phyloP scores from a whole-genome alignment of 345 rosid genomes.

The Sonneratia caseolaris region DNA sequence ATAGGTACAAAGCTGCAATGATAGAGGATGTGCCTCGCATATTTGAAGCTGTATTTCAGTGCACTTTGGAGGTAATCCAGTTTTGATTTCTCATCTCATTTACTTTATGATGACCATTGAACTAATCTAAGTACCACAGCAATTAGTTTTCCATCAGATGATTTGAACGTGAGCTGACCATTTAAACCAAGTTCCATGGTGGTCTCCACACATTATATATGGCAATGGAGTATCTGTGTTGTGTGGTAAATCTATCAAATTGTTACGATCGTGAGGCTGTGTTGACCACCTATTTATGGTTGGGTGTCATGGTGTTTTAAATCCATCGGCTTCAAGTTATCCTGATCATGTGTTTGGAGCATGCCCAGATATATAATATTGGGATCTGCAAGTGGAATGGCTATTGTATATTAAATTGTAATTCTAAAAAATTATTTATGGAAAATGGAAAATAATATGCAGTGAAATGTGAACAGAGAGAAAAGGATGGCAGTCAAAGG shows the following conservation, averaged over 20 bases:
- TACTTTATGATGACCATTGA: not conserved
- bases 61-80: slow-evolving; percentile 78
- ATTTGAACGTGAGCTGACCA: not conserved
- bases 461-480: not conserved
- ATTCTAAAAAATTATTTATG: not conserved
- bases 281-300: not conserved
- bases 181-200: not conserved
- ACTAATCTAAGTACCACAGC: not conserved
- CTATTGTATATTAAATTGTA: not conserved
- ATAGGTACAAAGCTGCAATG: slow-evolving; percentile 89
- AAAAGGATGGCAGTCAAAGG: not conserved
- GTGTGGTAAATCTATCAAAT: not conserved
- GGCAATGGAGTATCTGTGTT: too few species aligned
- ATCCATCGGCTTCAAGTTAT: not conserved
- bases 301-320: not conserved
- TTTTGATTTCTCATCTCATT: not conserved
- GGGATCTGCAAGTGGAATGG: not conserved
- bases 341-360: not conserved
- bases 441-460: not conserved
- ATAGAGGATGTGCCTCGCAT: slow-evolving; percentile 93
- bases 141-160: not conserved
- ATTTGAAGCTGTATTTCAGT: slow-evolving; percentile 98
- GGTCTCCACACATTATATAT: too few species aligned
- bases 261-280: not conserved
- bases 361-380: not conserved